These are phyloP conservation scores for Polychytrium aggregatum DNA, from an alignment of 192 early-diverging fungal genomes.

Conservation along the genomic window DNA sequence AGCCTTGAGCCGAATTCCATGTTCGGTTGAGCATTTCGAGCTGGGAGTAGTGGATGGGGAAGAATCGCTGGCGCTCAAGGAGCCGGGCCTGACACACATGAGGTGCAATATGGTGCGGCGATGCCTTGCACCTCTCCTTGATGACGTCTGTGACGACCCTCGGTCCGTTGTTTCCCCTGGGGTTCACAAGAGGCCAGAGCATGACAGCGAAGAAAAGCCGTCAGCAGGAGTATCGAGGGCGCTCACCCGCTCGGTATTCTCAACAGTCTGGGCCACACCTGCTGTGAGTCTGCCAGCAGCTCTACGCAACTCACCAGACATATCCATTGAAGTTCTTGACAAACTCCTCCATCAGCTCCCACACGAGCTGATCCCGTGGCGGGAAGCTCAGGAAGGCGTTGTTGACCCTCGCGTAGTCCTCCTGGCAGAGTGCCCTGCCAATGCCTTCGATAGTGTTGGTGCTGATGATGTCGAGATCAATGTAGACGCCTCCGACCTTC, in stretches of 20 bases:
- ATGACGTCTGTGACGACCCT: conserved; percentile 2
- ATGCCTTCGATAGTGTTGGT: conserved; percentile 16
- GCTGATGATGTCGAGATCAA: conserved; percentile 25
- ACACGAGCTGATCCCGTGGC: conserved; percentile 13
- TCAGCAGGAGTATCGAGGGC: too few relatives aligned
- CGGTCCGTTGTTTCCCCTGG: conserved; percentile 23
- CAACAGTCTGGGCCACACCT: too few relatives aligned
- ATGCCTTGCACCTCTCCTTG: neutral
- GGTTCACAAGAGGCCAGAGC: neutral
- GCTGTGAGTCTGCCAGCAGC: neutral
- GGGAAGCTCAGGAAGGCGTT: conserved; percentile 22
- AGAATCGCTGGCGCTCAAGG: conserved; percentile 7
- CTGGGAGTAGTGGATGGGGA: conserved; percentile 8
- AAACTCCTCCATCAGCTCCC: conserved; percentile 29
- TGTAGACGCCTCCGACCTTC: conserved; percentile 19
- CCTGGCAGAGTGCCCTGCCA: conserved; percentile 11
- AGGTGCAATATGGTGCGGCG: neutral
- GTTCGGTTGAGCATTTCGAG: neutral
- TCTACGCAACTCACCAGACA: conserved; percentile 6
- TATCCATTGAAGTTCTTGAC: conserved; percentile 16
- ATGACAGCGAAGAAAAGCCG: neutral
- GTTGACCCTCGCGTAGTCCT: conserved; percentile 10
- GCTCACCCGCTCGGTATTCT: too few relatives aligned
- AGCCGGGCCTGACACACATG: neutral
- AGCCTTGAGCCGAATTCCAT: conserved; percentile 4